Evolutionary conservation across 352 stramenopile species (phyloP), one percentile per base, ranked within the genome.

Genomic region (Pythium volutum): DNA sequence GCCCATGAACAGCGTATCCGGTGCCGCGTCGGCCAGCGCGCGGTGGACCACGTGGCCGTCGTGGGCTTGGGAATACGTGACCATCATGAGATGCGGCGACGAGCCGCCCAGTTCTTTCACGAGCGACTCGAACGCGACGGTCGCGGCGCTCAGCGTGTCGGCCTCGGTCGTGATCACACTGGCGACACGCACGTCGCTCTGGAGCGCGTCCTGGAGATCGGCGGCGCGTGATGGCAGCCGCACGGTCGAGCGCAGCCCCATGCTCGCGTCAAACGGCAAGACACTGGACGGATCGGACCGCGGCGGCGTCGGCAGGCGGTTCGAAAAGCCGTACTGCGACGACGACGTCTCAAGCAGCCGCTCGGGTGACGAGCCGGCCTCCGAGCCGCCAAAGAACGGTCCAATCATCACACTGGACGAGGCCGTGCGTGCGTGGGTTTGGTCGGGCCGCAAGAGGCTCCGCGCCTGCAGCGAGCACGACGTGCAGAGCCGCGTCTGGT

Each of bases 1-100:
- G 41, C 85, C 85, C 75, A 92, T 90, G 63, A 92, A 95, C 33
- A 95, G 75, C 29, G 84, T 89, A 58, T 91, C 76, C 0, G 81
- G 81, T 27, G 84, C 81, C 16, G 71, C 68, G n/a, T 72, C 71
- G 15, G 81, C 65, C 1, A 95, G 70, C 14, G 81, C 79, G 49
- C 82, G 72, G 62, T 90, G 81, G 15, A 92, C 73, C 22, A 67
- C 52, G 18, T 74, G 55, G 25, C 79, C 80, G 42, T 73, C 61
- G 69, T 92, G 84, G 46, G 76, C 71, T 27, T 78, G 72, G 22
- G 83, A 89, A 70, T 92, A 95, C 27, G 83, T 77, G 14, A 93
- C 76, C 51, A 91, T 72, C 78, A 90, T 90, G 41, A 95, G 87
- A 47, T 91, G 81, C 18, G 85, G 85, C 26, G 71, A 66, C n/a